Evolutionary conservation across 345 rosid genomes (phyloP).

Genomic region (Syzygium aromaticum): DNA sequence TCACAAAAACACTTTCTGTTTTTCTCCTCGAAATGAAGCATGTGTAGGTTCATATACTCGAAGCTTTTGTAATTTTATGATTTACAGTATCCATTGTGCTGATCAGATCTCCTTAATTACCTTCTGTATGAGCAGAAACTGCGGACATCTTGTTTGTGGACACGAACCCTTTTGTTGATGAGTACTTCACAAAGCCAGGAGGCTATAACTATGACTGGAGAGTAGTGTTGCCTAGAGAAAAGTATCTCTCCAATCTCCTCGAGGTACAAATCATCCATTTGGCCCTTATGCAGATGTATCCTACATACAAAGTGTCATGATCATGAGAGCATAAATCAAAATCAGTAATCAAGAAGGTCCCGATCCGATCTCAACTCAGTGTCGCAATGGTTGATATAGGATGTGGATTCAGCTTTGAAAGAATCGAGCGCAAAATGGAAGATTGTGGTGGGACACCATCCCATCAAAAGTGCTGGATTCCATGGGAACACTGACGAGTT

Average conservation of each 20-base stretch:
- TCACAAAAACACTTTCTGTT: neutral
- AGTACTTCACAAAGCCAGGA: conserved; percentile 25
- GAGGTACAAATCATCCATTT: conserved; percentile 2
- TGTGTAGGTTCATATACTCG: neutral
- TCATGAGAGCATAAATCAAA: neutral
- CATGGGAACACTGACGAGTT: conserved; percentile 18
- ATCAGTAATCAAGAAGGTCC: neutral
- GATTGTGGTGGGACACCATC: conserved; percentile 21
- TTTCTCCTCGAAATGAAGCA: neutral
- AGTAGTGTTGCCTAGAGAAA: conserved; percentile 12
- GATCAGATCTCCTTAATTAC: neutral
- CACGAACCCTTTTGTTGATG: conserved; percentile 28
- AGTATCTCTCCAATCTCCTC: conserved; percentile 16
- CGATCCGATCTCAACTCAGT: neutral
- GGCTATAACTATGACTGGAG: conserved; percentile 31
- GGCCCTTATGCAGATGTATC: neutral
- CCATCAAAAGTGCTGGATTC: conserved; percentile 13
- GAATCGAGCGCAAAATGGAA: conserved; percentile 20
- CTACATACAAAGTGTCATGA: too few species aligned
- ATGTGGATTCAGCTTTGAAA: conserved; percentile 5
- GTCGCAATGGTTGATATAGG: neutral
- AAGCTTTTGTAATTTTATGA: neutral
- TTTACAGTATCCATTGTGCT: neutral
- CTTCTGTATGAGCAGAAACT: conserved; percentile 7
- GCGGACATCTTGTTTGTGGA: conserved; percentile 37